These are phyloP conservation scores for Pistacia atlantica DNA, from an alignment of 345 rosid genomes.

Conservation along the genomic window DNA sequence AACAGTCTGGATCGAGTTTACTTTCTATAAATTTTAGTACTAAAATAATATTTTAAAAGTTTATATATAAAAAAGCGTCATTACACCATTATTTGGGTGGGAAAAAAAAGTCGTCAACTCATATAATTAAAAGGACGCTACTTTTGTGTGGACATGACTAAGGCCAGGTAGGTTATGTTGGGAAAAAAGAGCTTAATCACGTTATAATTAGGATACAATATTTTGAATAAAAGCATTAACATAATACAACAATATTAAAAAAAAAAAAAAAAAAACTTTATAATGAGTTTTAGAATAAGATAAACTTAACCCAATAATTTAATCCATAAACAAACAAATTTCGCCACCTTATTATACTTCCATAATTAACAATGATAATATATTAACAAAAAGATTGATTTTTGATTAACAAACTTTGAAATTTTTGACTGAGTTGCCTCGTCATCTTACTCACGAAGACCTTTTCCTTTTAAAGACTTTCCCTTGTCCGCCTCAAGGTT, in stretches of 20 bases:
- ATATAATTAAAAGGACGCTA: background rate
- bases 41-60: too few relatives aligned
- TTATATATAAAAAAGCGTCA: too few relatives aligned
- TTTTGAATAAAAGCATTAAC: background rate
- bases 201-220: background rate
- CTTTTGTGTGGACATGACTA: background rate
- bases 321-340: background rate
- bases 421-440: conserved; percentile 28
- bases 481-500: too few relatives aligned
- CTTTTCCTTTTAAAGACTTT: too few relatives aligned
- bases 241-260: background rate
- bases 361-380: background rate
- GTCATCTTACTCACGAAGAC: background rate
- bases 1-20: too few relatives aligned
- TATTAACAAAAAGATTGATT: too few relatives aligned
- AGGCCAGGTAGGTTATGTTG: background rate
- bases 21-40: too few relatives aligned
- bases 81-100: too few relatives aligned
- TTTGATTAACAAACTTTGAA: background rate
- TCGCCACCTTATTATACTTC: background rate
- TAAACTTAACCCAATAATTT: background rate
- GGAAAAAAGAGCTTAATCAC: background rate
- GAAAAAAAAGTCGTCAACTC: too few relatives aligned
- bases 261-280: background rate
- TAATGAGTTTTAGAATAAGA: background rate